Base-by-base conservation (phyloP, 2,329 filamentous ascomycete species). In the Alternaria rosae region DNA sequence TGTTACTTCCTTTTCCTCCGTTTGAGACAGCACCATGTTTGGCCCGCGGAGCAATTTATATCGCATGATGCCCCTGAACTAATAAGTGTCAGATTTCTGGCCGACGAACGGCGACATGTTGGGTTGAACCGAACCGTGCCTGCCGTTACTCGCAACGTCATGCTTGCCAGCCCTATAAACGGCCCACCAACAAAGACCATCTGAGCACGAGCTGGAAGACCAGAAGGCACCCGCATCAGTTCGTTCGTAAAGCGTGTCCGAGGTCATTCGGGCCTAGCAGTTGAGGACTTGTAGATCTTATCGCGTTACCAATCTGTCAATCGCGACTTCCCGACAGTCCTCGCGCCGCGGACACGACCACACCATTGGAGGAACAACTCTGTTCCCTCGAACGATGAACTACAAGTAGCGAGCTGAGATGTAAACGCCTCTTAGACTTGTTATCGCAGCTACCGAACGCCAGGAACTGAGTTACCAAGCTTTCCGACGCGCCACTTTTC, bases 391-490 rank as follows among this genome's bases (percentile, higher is more conserved):
- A 25, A 26, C 43, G 47, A 21, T 1, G 12, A 3, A 50, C 26
- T 35, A 12, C 47, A 12, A 32, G 17, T 38, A 38, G 32, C 53
- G 20, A 56, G 54, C 54, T 42, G 26, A 50, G n/a, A 50, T 11
- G 26, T 20, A 26, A 38, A 55, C 25, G 17, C 38, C 26, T 25
- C 52, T 26, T 17, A 20, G 20, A n/a, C 8, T 20, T n/a, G 32
- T 43, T 51, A 42, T 42, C 17, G 26, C 21, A 28, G 25, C 32
- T 51, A 48, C 20, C 23, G 42, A 53, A 30, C 48, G 42, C 54
- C 30, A 50, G 41, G 28, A 47, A 57, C 28, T 50, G 47, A 32
- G 47, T 50, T 35, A 50, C 47, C 54, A 57, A 61, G 59, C 59
- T 54, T 61, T 57, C 35, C 15, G 44, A 23, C 15, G 23, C 32